These are phyloP conservation scores for Fusarium sp. DNA, from an alignment of 2,329 filamentous ascomycete genomes.

Conservation along the genomic window DNA sequence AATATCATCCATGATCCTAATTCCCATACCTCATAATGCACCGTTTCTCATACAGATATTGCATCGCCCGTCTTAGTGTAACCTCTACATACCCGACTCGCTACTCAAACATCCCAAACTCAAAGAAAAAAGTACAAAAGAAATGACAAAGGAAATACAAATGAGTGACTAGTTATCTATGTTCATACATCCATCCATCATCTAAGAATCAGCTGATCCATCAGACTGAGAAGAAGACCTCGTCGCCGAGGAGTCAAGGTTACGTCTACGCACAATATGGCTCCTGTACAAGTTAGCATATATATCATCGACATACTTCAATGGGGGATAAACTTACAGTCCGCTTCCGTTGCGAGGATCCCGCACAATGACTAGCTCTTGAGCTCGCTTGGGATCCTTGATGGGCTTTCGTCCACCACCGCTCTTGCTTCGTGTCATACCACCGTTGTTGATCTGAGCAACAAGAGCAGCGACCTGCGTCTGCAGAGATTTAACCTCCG, in stretches of 20 bases:
- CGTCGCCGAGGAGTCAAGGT: conserved; percentile 29
- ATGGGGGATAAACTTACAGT: conserved; percentile 35
- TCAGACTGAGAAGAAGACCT: conserved; percentile 37
- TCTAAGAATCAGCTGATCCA: conserved; percentile 33
- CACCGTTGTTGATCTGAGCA: conserved; percentile 27
- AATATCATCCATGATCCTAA: background rate
- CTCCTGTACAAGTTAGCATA: conserved; percentile 8
- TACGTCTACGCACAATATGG: conserved; percentile 33
- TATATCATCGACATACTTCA: rapidly evolving
- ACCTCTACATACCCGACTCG: conserved; percentile 23
- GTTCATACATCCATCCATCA: conserved; percentile 7
- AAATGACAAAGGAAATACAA: conserved; percentile 6
- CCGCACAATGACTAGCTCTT: conserved; percentile 43
- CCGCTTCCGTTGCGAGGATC: conserved; percentile 38
- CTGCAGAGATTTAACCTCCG: conserved; percentile 34
- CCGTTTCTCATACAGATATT: conserved; percentile 32
- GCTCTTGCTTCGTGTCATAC: conserved; percentile 19
- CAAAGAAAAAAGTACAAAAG: conserved; percentile 15
- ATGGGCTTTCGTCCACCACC: conserved; percentile 30
- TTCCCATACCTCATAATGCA: background rate
- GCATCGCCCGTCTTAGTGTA: conserved; percentile 31
- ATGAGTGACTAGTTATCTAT: conserved; percentile 22
- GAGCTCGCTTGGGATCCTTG: conserved; percentile 41
- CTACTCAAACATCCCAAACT: conserved; percentile 10
- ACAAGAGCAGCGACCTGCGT: conserved; percentile 37